Evolutionary conservation across 1,284 basidiomycete species (phyloP).

Genomic region (Salmacisia buchloeana): DNA sequence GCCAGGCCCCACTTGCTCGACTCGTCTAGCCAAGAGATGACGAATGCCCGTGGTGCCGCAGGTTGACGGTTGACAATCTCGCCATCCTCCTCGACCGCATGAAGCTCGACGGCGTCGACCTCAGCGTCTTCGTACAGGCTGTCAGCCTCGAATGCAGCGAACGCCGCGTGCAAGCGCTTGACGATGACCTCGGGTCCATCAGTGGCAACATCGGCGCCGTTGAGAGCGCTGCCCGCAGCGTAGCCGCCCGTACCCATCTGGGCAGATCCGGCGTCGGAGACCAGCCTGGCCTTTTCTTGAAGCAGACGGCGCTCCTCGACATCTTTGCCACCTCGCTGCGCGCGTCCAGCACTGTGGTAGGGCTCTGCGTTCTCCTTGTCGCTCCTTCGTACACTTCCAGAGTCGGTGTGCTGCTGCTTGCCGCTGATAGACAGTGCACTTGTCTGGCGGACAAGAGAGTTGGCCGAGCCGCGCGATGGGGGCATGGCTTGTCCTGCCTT

Average conservation of each 20-base stretch:
- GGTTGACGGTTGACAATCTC: slow-evolving; percentile 53
- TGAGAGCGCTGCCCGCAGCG: background rate
- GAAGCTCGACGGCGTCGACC: slow-evolving; percentile 30
- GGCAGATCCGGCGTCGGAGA: background rate
- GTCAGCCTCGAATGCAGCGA: slow-evolving; percentile 62
- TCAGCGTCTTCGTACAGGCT: slow-evolving; percentile 64
- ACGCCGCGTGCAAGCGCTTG: slow-evolving; percentile 64
- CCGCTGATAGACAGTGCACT: slow-evolving; percentile 12
- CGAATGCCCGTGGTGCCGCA: slow-evolving; percentile 74
- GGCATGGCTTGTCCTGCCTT: slow-evolving; percentile 2
- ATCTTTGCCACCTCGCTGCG: slow-evolving; percentile 10
- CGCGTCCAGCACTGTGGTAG: background rate
- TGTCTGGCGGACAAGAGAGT: slow-evolving; percentile 14
- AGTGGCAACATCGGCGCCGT: background rate
- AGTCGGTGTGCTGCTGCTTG: slow-evolving; percentile 2
- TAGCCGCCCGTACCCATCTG: background rate
- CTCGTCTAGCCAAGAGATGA: slow-evolving; percentile 96
- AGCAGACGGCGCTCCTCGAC: slow-evolving; percentile 20
- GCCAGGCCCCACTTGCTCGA: slow-evolving; percentile 98
- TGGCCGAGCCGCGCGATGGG: slow-evolving; percentile 17
- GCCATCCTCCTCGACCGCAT: slow-evolving; percentile 33
- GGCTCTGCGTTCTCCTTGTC: slow-evolving; percentile 39
- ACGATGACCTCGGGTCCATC: slow-evolving; percentile 51
- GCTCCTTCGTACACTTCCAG: slow-evolving; percentile 2
- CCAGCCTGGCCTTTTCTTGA: slow-evolving; percentile 34